These are phyloP conservation scores for Fusarium abutilonis DNA, from an alignment of 2,329 filamentous ascomycete genomes.

Conservation along the genomic window DNA sequence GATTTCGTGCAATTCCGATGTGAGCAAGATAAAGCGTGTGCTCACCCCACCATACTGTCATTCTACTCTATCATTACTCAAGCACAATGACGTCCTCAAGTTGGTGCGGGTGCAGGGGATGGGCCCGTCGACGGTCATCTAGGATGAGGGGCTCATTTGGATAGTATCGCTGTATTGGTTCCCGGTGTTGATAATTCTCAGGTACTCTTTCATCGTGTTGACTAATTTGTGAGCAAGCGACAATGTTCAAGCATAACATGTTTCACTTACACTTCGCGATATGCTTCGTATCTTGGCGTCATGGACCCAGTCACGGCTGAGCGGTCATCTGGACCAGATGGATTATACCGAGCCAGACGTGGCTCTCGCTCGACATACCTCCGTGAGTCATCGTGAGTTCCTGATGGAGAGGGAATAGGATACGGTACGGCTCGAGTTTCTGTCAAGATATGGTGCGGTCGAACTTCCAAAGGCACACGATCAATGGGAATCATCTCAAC, in stretches of 20 bases:
- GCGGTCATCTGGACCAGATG: conserved; percentile 22
- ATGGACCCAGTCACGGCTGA: conserved; percentile 20
- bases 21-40: not conserved
- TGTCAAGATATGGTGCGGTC: conserved; percentile 12
- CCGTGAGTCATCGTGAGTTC: conserved; percentile 10
- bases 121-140: conserved; percentile 30
- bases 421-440: conserved; percentile 20
- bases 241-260: not conserved
- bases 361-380: conserved; percentile 17
- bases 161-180: conserved; percentile 35
- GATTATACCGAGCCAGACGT: conserved; percentile 16
- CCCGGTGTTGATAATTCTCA: conserved; percentile 12
- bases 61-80: conserved; percentile 38
- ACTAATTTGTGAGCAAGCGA: conserved; percentile 33
- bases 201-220: conserved; percentile 22
- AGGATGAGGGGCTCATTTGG: conserved; percentile 16
- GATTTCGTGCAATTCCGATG: conserved; percentile 3
- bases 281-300: conserved; percentile 29
- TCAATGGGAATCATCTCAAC: conserved; percentile 38
- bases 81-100: conserved; percentile 48
- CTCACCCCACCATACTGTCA: not conserved
- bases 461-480: conserved; percentile 19
- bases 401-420: conserved; percentile 4
- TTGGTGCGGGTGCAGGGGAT: conserved; percentile 36
- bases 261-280: conserved; percentile 42